Conservation (phyloP, 345 rosid species). For the Citrus cavaleriei region DNA sequence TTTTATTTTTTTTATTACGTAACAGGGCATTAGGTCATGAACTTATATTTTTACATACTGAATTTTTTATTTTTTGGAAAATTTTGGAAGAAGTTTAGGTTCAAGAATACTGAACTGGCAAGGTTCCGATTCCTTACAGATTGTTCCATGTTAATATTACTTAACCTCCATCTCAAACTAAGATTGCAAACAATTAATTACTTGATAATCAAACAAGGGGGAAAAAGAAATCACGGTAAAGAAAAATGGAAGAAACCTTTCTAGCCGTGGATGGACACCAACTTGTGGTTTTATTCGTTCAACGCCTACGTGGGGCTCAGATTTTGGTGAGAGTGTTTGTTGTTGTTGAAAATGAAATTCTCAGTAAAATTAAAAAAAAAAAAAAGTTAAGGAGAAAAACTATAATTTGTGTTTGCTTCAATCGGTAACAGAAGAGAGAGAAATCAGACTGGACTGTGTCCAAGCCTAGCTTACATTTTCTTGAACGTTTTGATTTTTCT, state of each 20-base stretch:
- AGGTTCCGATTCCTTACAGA: background rate
- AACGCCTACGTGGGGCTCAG: background rate
- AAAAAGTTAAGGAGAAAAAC: no score
- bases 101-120: background rate
- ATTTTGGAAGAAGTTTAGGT: background rate
- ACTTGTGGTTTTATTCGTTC: background rate
- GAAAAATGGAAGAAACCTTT: background rate
- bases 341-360: background rate
- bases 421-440: no score
- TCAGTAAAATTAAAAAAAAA: no score
- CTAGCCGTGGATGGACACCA: background rate
- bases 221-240: no score
- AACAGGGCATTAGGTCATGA: background rate
- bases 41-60: background rate
- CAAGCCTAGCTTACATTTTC: background rate
- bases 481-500: background rate
- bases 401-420: no score
- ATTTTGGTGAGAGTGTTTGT: background rate
- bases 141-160: background rate
- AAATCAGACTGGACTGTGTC: background rate
- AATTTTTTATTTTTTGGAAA: no score
- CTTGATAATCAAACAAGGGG: background rate
- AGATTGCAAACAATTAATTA: background rate
- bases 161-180: background rate
- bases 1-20: background rate